phyloP scores from a whole-genome alignment of 2,329 filamentous ascomycete genomes.

The Ploettnerulaceae sp. region DNA sequence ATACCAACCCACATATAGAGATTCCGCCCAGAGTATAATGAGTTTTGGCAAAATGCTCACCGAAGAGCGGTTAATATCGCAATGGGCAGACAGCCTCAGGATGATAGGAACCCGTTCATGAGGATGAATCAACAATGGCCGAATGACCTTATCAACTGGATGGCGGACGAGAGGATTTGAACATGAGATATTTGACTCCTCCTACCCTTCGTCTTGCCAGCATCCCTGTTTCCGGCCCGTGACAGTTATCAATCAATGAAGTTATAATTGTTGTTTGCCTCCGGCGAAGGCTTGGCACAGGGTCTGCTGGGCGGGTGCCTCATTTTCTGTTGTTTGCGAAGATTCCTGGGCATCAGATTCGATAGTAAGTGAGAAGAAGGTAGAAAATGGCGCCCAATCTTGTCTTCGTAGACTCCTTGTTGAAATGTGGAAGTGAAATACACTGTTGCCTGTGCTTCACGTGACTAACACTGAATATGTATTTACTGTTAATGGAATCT shows the following conservation, averaged over 20 bases:
- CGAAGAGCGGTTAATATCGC: conserved; percentile 23
- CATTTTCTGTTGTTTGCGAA: not conserved
- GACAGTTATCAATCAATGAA: not conserved
- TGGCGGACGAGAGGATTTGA: conserved; percentile 3
- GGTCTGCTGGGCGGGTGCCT: not conserved
- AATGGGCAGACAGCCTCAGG: not conserved
- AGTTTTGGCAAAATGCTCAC: conserved; percentile 31
- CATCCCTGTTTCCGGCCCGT: too few relatives aligned
- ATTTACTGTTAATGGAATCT: too few relatives aligned
- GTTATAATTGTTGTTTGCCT: not conserved
- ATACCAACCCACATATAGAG: conserved; percentile 23
- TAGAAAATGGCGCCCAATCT: too few relatives aligned
- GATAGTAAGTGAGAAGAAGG: too few relatives aligned
- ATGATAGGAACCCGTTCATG: conserved; percentile 11
- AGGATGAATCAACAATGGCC: conserved; percentile 16
- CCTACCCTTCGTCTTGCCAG: not conserved
- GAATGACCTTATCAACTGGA: conserved; percentile 5
- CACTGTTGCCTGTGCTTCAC: too few relatives aligned
- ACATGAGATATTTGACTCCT: not conserved
- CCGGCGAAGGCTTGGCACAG: not conserved
- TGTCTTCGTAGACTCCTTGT: too few relatives aligned
- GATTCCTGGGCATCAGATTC: too few relatives aligned
- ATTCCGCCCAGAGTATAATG: conserved; percentile 26
- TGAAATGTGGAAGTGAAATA: too few relatives aligned
- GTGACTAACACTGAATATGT: too few relatives aligned